A percentile compares a stretch with the other conserved stretches of the same genome.
Conservation (phyloP, 441 rosid genomes). For the Corymbia citriodora region DNA sequence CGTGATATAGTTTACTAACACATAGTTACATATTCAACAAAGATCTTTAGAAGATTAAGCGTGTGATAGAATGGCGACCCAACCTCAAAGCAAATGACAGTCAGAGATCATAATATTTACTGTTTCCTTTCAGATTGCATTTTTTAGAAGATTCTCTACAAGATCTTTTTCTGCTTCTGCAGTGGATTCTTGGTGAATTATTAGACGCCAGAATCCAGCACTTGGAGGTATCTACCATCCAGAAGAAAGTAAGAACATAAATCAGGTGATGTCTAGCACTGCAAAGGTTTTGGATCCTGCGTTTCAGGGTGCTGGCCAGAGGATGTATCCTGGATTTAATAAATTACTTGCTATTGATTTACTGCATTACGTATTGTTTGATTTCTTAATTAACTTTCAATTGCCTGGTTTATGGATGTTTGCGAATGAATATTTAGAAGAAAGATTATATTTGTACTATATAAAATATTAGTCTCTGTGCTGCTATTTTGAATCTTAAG, state of each 20-base stretch:
- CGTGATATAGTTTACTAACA: background rate
- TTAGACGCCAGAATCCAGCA: slow-evolving; percentile 5
- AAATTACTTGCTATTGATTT: background rate
- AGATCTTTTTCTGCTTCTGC: slow-evolving; percentile 12
- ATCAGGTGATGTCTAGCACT: slow-evolving; percentile 63
- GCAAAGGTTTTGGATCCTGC: slow-evolving; percentile 85
- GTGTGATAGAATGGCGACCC: background rate
- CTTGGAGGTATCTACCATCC: slow-evolving; percentile 6
- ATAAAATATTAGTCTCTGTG: background rate
- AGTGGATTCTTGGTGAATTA: slow-evolving; percentile 15
- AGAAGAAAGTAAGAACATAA: slow-evolving; percentile 18
- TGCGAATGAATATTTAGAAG: background rate
- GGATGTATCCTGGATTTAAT: slow-evolving; percentile 64
- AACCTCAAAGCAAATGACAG: background rate
- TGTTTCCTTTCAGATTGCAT: background rate
- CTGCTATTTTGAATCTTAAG: background rate
- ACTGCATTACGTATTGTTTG: background rate
- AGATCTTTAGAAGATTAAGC: background rate
- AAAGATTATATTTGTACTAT: background rate
- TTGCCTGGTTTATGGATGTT: background rate
- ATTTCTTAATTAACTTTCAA: background rate
- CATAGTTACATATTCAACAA: background rate
- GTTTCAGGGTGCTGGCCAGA: slow-evolving; percentile 94
- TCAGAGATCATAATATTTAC: background rate
- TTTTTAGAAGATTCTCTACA: background rate